Evolutionary conservation across 2,329 filamentous ascomycete species (phyloP), one percentile per base, ranked within the genome.

Genomic region (Huntiella omanensis): DNA sequence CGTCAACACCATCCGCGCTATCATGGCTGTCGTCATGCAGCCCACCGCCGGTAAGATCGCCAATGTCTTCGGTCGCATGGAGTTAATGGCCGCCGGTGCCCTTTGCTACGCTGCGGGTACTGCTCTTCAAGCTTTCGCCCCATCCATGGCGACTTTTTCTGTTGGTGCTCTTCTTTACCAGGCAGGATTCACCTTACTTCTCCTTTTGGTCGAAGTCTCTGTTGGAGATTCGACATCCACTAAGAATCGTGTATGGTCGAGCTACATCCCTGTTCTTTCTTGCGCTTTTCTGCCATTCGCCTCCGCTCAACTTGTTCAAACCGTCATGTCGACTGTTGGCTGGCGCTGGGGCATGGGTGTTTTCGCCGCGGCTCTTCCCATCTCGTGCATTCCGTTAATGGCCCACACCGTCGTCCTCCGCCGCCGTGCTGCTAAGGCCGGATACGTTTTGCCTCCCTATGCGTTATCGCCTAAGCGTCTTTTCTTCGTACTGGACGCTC

Each of bases 201-300:
- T 76, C 15, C 60, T 80, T 10, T 62, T 80, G 2, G 65, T 79
- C 19, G 74, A 80, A 57, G 71, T 80, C 53, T 67, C 81, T 48
- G 62, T 80, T 38, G 75, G 68, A 38, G 77, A 81, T 53, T 65
- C 75, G 22, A 77, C 75, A 2, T 79, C 75, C 1, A 69, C 73
- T 4, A 68, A 73, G 11, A 66, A 72, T 7, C 73, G 77, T 54
- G 62, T 80, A 5, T 62, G 80, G 52, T 79, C 78, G 62, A 75
- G 70, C 40, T 80, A 76, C 54, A 64, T 80, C 49, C 73, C 74
- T 1, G 69, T 70, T 2, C 54, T 65, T 4, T 73, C 74, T 1
- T 77, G 75, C 58, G 61, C 77, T 53, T 69, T 75, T 58, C 78
- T 77, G 59, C 74, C 75, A 1, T 80, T 75, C 75, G 66, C 77